phyloP scores from a whole-genome alignment of 106 monocot species.

The Platanthera zijinensis region DNA sequence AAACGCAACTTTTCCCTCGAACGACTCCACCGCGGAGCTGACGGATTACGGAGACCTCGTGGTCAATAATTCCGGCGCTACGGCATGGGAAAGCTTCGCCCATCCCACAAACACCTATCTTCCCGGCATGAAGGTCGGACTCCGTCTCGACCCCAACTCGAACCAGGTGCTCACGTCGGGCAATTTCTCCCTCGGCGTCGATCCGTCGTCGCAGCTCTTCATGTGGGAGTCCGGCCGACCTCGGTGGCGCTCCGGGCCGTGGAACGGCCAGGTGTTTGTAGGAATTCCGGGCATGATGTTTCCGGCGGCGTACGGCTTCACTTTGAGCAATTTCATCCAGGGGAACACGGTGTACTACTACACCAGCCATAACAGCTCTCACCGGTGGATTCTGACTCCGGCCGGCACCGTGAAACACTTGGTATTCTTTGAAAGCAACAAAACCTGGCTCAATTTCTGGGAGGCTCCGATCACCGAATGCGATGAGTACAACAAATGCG shows the following conservation, averaged over 20 bases:
- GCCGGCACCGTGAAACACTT: neutral
- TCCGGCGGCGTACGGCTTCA: conserved; percentile 25
- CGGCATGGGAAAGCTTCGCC: conserved; percentile 3
- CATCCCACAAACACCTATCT: conserved; percentile 4
- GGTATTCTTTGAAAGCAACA: neutral
- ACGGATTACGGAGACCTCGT: neutral
- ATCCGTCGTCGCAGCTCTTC: conserved; percentile 4
- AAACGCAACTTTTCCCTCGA: neutral
- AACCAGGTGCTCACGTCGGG: neutral
- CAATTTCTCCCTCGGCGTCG: neutral
- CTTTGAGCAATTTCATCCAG: conserved; percentile 22
- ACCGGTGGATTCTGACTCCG: neutral
- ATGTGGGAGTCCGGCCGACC: conserved; percentile 1
- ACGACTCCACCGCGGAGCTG: neutral
- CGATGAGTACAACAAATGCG: conserved; percentile 6
- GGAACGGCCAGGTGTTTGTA: conserved; percentile 9
- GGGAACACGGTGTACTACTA: conserved; percentile 4
- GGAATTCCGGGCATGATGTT: conserved; percentile 1
- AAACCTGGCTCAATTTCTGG: neutral
- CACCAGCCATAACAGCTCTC: neutral
- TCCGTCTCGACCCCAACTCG: neutral
- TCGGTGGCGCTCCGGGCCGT: conserved; percentile 7
- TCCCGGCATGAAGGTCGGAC: conserved; percentile 1
- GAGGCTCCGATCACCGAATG: conserved; percentile 3
- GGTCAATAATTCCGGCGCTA: neutral